Evolutionary conservation across 176 grass and related monocot genomes (phyloP).

Genomic region (Oryza brachyantha): DNA sequence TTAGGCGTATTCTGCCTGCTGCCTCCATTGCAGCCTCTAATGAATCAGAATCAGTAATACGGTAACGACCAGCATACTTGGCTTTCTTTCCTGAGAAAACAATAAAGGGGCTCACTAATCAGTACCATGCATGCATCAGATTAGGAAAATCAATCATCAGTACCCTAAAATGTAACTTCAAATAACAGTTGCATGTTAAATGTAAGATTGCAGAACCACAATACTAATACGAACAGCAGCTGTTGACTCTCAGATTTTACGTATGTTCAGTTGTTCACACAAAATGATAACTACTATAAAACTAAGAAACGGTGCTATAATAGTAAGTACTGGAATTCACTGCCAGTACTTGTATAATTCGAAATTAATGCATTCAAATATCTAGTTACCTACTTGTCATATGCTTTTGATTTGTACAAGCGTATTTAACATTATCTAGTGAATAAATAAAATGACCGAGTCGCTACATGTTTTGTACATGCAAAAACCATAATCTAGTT

Average conservation of each 20-base stretch:
- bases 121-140: not conserved
- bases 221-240: not conserved
- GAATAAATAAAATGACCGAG: not conserved
- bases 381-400: not conserved
- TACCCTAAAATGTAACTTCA: not conserved
- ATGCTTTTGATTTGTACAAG: not conserved
- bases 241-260: not conserved
- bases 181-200: not conserved
- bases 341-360: not conserved
- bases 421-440: not conserved
- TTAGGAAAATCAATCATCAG: not conserved
- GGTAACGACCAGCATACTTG: constrained; percentile 78
- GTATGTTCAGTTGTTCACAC: not conserved
- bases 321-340: constrained; percentile 2
- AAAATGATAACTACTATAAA: constrained; percentile 2
- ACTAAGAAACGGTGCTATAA: not conserved
- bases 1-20: constrained; percentile 73
- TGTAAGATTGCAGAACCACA: not conserved
- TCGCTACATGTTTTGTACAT: not conserved
- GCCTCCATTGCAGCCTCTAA: constrained; percentile 89
- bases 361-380: not conserved
- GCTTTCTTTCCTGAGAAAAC: constrained; percentile 61
- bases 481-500: not conserved
- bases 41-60: constrained; percentile 84
- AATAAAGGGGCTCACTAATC: not conserved